phyloP scores from a whole-genome alignment of 805 yeast species.

The Metschnikowia gelsemii region DNA sequence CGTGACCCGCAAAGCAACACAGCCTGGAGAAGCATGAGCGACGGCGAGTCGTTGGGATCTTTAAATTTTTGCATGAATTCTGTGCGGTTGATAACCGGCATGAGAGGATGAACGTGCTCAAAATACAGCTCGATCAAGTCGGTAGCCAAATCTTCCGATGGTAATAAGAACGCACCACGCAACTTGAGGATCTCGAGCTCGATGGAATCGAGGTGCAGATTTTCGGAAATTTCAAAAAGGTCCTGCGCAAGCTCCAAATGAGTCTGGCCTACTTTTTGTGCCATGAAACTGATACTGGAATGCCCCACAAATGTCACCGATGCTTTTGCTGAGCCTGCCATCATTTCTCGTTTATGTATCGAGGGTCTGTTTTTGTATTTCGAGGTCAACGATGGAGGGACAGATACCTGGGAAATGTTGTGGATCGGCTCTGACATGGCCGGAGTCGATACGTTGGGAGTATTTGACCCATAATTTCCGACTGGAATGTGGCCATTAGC shows the following conservation, averaged over 20 bases:
- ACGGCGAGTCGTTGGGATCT: constrained; percentile 57
- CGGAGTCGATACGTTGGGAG: not conserved
- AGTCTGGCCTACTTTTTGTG: constrained; percentile 47
- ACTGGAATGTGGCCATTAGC: too few species aligned
- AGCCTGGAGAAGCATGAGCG: constrained; percentile 64
- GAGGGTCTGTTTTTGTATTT: constrained; percentile 40
- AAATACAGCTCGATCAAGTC: constrained; percentile 64
- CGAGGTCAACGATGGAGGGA: constrained; percentile 45
- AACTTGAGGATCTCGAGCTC: constrained; percentile 64
- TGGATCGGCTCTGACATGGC: constrained; percentile 34
- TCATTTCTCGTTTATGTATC: constrained; percentile 35
- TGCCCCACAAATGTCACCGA: constrained; percentile 53
- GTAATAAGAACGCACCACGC: constrained; percentile 70
- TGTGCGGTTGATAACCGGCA: constrained; percentile 65
- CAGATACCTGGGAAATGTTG: constrained; percentile 41
- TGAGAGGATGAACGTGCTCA: constrained; percentile 60
- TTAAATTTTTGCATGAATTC: constrained; percentile 59
- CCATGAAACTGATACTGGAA: constrained; percentile 48
- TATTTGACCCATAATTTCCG: not conserved
- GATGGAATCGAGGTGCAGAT: constrained; percentile 46
- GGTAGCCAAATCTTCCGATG: constrained; percentile 55
- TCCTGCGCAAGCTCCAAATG: constrained; percentile 48
- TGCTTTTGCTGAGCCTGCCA: constrained; percentile 23
- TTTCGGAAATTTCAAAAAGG: constrained; percentile 35
- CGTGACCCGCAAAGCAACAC: constrained; percentile 69